Base-by-base conservation (phyloP, 305 asterid species). In the Fraxinus ornus region DNA sequence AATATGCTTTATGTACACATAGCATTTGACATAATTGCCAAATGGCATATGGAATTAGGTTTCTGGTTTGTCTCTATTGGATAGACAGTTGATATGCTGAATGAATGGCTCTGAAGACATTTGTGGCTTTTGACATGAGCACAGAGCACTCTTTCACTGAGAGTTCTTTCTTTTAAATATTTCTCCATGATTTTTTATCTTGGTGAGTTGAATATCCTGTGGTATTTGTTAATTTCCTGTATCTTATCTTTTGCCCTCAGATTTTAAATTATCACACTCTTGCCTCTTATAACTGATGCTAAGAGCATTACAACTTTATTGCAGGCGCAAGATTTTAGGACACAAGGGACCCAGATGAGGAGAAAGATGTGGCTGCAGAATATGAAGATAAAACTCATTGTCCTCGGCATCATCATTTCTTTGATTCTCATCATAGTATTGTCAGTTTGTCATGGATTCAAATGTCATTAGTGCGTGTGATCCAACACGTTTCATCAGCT, bases 321-420 rank as follows among this genome's bases (percentile, higher is more conserved):
- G 85, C 89, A 93, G 95, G 96, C 97, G 24, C 97, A 93, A 87
- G 97, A 93, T 89, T 93, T 93, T 86, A 90, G 92, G 89, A 90
- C 97, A 21, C 94, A 89, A 82, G 97, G 97, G 86, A 93, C 95
- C 73, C 70, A 88, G 86, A 89, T 93, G 89, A 93, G 95, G 92
- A 91, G 97, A 81, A 91, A 89, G 85, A 93, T 93, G 93, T 93
- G 97, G 97, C 78, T 90, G 49, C 97, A 91, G 90, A 93, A 91
- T 57, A 91, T 93, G 97, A 93, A 91, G 88, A 90, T 91, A 86
- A 93, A 93, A 91, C 92, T 93, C 60, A 91, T 93, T 80, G 95
- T 93, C 71, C 89, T 93, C 62, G 95, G 84, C 81, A 90, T 93
- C 62, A 89, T 93, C 85, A 85, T 90, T 60, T 95, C 97, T 19